Conservation (phyloP, 345 rosid species). For the Eucalyptus sp. region DNA sequence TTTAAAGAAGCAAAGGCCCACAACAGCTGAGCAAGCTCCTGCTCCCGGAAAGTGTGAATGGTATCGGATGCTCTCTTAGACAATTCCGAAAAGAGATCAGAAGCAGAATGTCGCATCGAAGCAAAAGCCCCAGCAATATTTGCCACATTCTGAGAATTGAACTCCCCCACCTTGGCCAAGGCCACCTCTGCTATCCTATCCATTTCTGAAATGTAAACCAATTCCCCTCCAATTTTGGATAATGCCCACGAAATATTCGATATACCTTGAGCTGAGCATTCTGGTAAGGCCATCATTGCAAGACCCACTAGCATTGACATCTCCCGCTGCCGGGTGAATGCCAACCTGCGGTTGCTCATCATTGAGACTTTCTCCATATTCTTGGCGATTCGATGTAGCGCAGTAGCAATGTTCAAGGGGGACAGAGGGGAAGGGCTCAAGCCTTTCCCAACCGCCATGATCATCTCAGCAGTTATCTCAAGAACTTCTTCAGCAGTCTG, state of each 20-base stretch:
- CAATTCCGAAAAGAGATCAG: slow-evolving; percentile 54
- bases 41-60: slow-evolving; percentile 45
- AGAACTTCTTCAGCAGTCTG: slow-evolving; percentile 75
- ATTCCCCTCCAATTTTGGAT: slow-evolving; percentile 84
- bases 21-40: slow-evolving; percentile 79
- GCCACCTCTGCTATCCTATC: slow-evolving; percentile 96
- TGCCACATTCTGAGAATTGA: slow-evolving; percentile 89
- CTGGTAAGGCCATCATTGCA: slow-evolving; percentile 74
- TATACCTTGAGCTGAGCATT: slow-evolving; percentile 90
- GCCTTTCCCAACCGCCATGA: slow-evolving; percentile 79
- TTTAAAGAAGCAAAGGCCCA: slow-evolving; percentile 91
- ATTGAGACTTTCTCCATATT: slow-evolving; percentile 92
- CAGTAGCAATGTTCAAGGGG: slow-evolving; percentile 77
- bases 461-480: slow-evolving; percentile 55
- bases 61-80: slow-evolving; percentile 50
- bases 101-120: slow-evolving; percentile 75
- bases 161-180: slow-evolving; percentile 45
- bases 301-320: slow-evolving; percentile 88
- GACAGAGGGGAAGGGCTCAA: slow-evolving; percentile 83
- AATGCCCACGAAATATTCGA: slow-evolving; percentile 91
- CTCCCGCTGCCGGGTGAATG: slow-evolving; percentile 76
- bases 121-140: slow-evolving; percentile 93
- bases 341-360: slow-evolving; percentile 53
- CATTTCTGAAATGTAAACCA: slow-evolving; percentile 86
- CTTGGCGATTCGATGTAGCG: slow-evolving; percentile 84